A percentile compares a stretch with the other conserved stretches of the same genome.
These are phyloP conservation scores for Begonia loranthoides DNA, from an alignment of 306 rosid species.

Conservation along the genomic window DNA sequence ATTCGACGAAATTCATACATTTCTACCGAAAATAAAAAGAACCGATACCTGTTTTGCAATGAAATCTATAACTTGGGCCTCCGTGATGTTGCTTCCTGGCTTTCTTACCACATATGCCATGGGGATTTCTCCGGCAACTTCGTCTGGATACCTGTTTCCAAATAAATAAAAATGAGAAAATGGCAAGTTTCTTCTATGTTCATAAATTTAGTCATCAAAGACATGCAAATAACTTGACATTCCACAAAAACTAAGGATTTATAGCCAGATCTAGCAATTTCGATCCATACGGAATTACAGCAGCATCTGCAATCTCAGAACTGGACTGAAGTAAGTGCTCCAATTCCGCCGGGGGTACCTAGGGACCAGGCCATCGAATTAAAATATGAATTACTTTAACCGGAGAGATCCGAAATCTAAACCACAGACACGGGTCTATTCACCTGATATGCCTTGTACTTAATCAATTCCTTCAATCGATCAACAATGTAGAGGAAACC, in stretches of 20 bases:
- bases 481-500: constrained; percentile 73
- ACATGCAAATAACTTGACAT: not conserved
- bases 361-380: constrained; percentile 11
- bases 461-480: constrained; percentile 82
- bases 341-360: constrained; percentile 95
- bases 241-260: not conserved
- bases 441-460: constrained; percentile 93
- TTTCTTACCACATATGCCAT: constrained; percentile 85
- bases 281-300: constrained; percentile 73
- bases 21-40: too few relatives aligned
- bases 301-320: constrained; percentile 69
- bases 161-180: not conserved
- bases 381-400: not conserved
- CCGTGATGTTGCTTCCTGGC: constrained; percentile 51
- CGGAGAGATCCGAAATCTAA: not conserved
- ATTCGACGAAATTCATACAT: too few relatives aligned
- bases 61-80: constrained; percentile 41
- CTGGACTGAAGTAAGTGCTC: constrained; percentile 57
- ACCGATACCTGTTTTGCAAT: constrained; percentile 52
- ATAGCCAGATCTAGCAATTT: not conserved
- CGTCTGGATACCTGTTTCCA: constrained; percentile 64
- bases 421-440: too few relatives aligned
- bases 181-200: not conserved
- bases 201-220: not conserved
- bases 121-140: constrained; percentile 81